Evolutionary conservation across 1,139 yeast species (phyloP).

Genomic region (Zhuliangozyma blackwelliae): DNA sequence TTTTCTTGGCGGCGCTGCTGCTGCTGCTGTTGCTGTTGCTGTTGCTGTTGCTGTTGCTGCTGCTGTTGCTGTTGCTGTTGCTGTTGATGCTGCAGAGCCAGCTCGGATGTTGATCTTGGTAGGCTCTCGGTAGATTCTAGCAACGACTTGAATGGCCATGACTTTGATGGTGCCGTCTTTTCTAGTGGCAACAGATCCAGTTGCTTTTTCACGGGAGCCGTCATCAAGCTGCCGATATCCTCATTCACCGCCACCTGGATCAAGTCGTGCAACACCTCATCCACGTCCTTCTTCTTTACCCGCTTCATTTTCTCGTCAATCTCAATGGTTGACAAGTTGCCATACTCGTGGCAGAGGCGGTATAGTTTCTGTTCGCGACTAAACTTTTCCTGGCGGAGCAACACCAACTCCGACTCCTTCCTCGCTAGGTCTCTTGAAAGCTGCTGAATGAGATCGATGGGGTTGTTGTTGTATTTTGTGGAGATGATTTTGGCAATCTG

Average conservation of each 20-base stretch:
- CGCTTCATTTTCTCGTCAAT: conserved; percentile 27
- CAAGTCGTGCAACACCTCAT: conserved; percentile 3
- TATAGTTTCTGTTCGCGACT: conserved; percentile 42
- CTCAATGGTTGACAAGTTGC: conserved; percentile 39
- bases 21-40: no score
- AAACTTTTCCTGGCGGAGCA: conserved; percentile 37
- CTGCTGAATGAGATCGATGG: conserved; percentile 41
- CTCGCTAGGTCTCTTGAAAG: conserved; percentile 46
- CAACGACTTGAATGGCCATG: neutral
- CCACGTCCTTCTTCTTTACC: neutral
- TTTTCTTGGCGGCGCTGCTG: neutral
- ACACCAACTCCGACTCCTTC: conserved; percentile 44
- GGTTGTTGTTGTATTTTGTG: conserved; percentile 33
- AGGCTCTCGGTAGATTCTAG: neutral
- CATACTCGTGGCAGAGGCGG: conserved; percentile 40
- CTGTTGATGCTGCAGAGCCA: no score
- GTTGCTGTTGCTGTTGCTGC: no score
- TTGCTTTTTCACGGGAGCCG: neutral
- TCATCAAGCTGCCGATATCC: neutral
- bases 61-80: no score
- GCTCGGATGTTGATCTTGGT: no score
- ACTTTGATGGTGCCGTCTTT: neutral
- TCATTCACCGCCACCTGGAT: conserved; percentile 4
- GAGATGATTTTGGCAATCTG: conserved; percentile 30
- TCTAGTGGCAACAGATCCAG: neutral